phyloP scores from a whole-genome alignment of 2,329 filamentous ascomycete species.

The Fusarium xylarioides region DNA sequence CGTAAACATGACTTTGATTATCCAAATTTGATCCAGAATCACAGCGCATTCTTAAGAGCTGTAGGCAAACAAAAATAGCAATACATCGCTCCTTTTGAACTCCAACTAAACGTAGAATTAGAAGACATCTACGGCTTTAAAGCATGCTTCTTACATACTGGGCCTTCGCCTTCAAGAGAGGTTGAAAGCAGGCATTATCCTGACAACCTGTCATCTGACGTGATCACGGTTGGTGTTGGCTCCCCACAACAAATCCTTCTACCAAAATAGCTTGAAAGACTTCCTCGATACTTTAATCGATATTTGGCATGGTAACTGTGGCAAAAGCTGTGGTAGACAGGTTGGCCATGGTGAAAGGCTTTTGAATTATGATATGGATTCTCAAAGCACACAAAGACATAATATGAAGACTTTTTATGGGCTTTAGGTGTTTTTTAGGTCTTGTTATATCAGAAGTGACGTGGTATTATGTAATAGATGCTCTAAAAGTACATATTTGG shows the following conservation, averaged over 20 bases:
- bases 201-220: not conserved
- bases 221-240: not conserved
- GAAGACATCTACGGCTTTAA: accelerated
- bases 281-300: not conserved
- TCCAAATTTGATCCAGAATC: not conserved
- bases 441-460: accelerated
- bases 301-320: accelerated
- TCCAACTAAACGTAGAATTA: too few species aligned
- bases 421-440: accelerated
- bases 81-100: accelerated
- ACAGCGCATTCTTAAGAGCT: not conserved
- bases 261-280: not conserved
- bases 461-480: not conserved
- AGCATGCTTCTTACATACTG: accelerated
- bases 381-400: accelerated
- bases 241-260: not conserved
- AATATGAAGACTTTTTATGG: too few species aligned
- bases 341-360: not conserved
- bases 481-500: constrained; percentile 37
- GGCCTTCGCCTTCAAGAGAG: not conserved
- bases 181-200: not conserved
- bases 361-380: not conserved
- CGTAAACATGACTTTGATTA: not conserved
- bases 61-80: not conserved
- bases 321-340: accelerated